Evolutionary conservation across 2,329 filamentous ascomycete species (phyloP).

Genomic region (Dothistroma septosporum): DNA sequence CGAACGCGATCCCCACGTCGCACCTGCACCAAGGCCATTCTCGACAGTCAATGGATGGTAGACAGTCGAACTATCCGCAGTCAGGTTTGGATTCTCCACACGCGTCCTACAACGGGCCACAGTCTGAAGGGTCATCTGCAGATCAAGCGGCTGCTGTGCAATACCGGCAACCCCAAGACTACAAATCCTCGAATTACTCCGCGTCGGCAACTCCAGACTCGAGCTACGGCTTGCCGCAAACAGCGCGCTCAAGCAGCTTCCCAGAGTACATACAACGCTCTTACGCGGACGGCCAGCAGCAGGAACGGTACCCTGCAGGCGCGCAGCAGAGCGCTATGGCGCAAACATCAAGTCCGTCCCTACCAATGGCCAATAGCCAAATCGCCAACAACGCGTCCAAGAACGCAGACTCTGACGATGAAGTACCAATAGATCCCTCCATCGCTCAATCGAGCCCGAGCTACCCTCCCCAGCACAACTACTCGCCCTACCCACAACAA

Average conservation of each 20-base stretch:
- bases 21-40: conserved; percentile 36
- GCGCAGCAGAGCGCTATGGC: conserved; percentile 76
- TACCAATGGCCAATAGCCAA: conserved; percentile 74
- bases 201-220: conserved; percentile 74
- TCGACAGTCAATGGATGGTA: conserved; percentile 52
- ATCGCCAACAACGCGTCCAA: conserved; percentile 53
- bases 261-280: conserved; percentile 80
- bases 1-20: conserved; percentile 39
- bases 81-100: conserved; percentile 55
- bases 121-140: conserved; percentile 81
- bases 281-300: conserved; percentile 68
- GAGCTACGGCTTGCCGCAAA: conserved; percentile 74
- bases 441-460: conserved; percentile 90
- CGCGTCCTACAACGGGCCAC: conserved; percentile 51
- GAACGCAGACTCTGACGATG: conserved; percentile 87
- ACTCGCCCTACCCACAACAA: conserved; percentile 80
- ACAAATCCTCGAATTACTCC: conserved; percentile 66
- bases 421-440: conserved; percentile 98
- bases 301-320: conserved; percentile 68
- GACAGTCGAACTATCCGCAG: conserved; percentile 50
- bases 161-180: conserved; percentile 79
- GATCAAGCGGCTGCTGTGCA: conserved; percentile 92
- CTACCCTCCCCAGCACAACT: conserved; percentile 73
- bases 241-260: conserved; percentile 76
- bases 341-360: conserved; percentile 98